phyloP scores from a whole-genome alignment of 192 early-diverging fungal genomes.

The Helicostylum pulchrum region DNA sequence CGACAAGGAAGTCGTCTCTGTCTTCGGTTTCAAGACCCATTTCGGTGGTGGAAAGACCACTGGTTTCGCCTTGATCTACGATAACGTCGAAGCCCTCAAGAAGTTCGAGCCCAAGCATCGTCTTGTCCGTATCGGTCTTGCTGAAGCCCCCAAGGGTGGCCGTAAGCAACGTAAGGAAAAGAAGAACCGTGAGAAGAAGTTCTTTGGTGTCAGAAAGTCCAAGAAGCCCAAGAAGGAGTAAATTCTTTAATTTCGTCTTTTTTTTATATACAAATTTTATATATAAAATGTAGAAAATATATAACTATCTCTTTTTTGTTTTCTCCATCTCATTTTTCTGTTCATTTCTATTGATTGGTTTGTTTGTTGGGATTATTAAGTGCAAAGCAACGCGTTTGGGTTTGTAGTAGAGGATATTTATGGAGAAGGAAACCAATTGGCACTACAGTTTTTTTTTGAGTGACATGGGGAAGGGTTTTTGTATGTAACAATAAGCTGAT shows the following conservation, averaged over 20 bases:
- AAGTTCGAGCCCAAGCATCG: conserved; percentile 99
- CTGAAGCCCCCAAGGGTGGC: conserved; percentile 66
- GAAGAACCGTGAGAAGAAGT: conserved; percentile 99
- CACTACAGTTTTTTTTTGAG: no score
- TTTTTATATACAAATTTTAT: no score
- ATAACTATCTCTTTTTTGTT: no score
- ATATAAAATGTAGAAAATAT: no score
- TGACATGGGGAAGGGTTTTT: no score
- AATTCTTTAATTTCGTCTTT: conserved; percentile 22
- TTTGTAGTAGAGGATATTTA: no score
- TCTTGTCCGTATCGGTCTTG: conserved; percentile 72
- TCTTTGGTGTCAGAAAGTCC: conserved; percentile 94
- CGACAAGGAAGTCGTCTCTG: conserved; percentile 83
- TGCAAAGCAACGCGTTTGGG: no score
- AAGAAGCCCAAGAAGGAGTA: conserved; percentile 67
- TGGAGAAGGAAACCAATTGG: no score
- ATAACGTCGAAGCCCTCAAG: conserved; percentile 88
- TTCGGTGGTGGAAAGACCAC: conserved; percentile 97
- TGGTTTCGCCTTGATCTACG: conserved; percentile 96
- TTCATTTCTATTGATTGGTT: no score
- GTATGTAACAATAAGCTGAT: no score
- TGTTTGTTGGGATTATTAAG: no score
- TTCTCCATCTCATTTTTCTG: no score
- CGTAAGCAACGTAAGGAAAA: conserved; percentile 99
- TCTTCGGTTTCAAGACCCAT: conserved; percentile 92